Base-by-base conservation (phyloP, 495 filamentous ascomycete genomes). In the Neurospora discreta region DNA sequence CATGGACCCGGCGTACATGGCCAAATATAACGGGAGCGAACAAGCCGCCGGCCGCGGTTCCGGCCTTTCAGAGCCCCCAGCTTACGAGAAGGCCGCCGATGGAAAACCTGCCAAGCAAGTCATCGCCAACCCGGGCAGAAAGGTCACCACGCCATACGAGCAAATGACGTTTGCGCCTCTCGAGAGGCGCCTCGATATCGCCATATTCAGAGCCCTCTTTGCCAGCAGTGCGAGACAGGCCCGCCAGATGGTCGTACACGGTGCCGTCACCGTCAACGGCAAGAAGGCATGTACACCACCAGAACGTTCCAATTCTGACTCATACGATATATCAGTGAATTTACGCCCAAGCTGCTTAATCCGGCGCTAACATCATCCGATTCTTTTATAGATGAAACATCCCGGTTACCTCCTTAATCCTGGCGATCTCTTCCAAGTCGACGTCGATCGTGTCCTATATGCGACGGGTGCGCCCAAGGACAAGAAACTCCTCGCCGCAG, bases 351-450 rank as follows among this genome's bases (percentile, higher is more conserved):
- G 15, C 13, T 58, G 44, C 68, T 23, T 44, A 58, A 68, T 70
- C 70, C 20, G 60, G 18, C 43, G 69, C 71, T 69, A 73, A 72
- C 67, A 33, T 70, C 23, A 26, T 18, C 30, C 7, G 30, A 20
- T 41, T 15, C 40, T 69, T 15, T 26, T 15, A 10, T 65, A 98
- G 95, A 97, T 98, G 92, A 87, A 85, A 67, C 90, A 97, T 78
- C 94, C 95, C 1, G 90, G 93, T 73, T 99, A 98, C 82, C 91
- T 94, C 77, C 90, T 99, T 38, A 99, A 99, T 81, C 95, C 95
- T 11, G 95, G 95, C 68, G 95, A 99, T 78, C 91, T 99, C 85
- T 99, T 98, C 87, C 92, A 95, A 77, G 96, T 99, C 77, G 91
- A 97, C 9, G 87, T 90, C 52, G 93, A 95, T 7, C 88, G 89